Conservation (phyloP, 129 eudicot species). For the Chrysanthemum makinoi region DNA sequence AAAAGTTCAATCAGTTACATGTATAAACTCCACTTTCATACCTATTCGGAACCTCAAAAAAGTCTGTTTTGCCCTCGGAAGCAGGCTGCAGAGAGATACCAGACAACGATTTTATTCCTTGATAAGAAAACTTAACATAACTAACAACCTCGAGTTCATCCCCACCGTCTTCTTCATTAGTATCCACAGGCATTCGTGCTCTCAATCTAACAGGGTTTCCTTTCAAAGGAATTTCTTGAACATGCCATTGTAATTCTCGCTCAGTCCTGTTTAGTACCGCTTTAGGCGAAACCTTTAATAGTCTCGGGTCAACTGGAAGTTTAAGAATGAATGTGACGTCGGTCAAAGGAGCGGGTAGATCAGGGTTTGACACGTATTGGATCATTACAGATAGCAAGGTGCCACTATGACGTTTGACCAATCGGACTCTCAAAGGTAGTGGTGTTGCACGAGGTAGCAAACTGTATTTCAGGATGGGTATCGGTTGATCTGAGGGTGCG, state of each 20-base stretch:
- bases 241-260: constrained; percentile 85
- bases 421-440: constrained; percentile 68
- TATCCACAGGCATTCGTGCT: constrained; percentile 88
- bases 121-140: constrained; percentile 67
- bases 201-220: constrained; percentile 79
- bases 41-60: constrained; percentile 84
- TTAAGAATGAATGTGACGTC: constrained; percentile 76
- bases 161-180: constrained; percentile 63
- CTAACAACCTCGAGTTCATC: constrained; percentile 76
- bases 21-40: constrained; percentile 71
- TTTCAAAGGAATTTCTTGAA: constrained; percentile 76
- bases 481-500: constrained; percentile 60
- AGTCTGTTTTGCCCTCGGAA: constrained; percentile 74
- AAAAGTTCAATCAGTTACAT: constrained; percentile 49
- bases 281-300: constrained; percentile 79
- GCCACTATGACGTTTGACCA: constrained; percentile 81
- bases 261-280: constrained; percentile 88
- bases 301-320: constrained; percentile 86
- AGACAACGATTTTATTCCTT: constrained; percentile 66
- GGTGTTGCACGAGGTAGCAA: constrained; percentile 76
- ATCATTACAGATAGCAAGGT: constrained; percentile 88
- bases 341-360: constrained; percentile 61
- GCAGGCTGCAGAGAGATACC: constrained; percentile 76
- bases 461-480: constrained; percentile 77
- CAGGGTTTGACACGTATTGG: constrained; percentile 85